Percentiles rank a stretch among this genome's conserved stretches.
These are phyloP conservation scores for Neurospora cerealis DNA, from an alignment of 495 filamentous ascomycete species.

Conservation along the genomic window DNA sequence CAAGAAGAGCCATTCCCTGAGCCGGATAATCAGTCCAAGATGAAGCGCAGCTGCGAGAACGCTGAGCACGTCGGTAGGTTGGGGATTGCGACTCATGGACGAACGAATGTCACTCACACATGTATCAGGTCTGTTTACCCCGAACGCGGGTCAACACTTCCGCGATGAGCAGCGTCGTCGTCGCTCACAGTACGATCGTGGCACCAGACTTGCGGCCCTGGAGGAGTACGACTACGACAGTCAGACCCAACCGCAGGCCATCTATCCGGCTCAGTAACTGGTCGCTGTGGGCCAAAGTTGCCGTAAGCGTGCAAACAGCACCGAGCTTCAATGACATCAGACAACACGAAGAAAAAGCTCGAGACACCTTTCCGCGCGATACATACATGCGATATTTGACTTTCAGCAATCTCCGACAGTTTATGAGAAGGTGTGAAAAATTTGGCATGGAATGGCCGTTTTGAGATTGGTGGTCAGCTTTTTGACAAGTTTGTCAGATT, in stretches of 20 bases:
- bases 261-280: conserved; percentile 17
- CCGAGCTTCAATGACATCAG: not conserved
- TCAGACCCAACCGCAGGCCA: conserved; percentile 21
- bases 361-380: not conserved
- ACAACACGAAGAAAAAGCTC: not conserved
- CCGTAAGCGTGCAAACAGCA: not conserved
- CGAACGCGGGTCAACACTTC: conserved; percentile 59
- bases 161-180: conserved; percentile 68
- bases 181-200: conserved; percentile 67
- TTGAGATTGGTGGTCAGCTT: not conserved
- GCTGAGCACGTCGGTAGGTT: conserved; percentile 73
- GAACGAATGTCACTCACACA: not conserved
- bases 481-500: not conserved
- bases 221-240: conserved; percentile 47
- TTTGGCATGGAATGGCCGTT: not conserved
- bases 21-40: conserved; percentile 75
- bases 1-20: conserved; percentile 63
- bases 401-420: not conserved
- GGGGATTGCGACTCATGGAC: not conserved
- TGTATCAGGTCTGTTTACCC: conserved; percentile 56
- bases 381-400: not conserved
- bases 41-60: conserved; percentile 75
- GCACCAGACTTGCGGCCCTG: conserved; percentile 50
- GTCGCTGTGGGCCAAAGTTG: not conserved
- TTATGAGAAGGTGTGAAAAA: not conserved